Evolutionary conservation across 1,284 basidiomycete species (phyloP), one percentile per base, ranked within the genome.

Genomic region (Neotropicomus parvogracilis): DNA sequence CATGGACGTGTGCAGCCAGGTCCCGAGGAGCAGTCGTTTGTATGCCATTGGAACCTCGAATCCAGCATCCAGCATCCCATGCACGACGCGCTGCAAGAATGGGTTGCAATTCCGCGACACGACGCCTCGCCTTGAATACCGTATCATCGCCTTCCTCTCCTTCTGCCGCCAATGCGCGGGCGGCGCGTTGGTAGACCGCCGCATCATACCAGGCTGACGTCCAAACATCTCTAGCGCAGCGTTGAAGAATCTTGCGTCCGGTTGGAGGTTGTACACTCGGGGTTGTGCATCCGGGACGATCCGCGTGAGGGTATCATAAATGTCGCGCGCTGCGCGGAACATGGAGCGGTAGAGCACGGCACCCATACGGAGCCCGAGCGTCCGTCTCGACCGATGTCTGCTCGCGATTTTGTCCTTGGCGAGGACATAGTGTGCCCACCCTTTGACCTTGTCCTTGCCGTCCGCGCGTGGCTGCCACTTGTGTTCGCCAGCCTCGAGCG

Each of bases 221-320:
- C 60, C 63, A 55, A 81, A 77, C 19, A 81, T 67, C 13, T 69
- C 64, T 14, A 88, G 62, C 4, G 80, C 72, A 3, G 80, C 78
- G 48, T 86, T 86, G 69, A 81, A 87, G 62, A 88, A 86, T 31
- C 76, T 72, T 10, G 73, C 75, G 56, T 89, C 86, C 0, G 81
- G 78, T 9, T 53, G 53, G 3, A 81, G 79, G 10, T 70, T 54
- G 32, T 65, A 49, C 16, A 71, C 50, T 9, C 48, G 56, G 17
- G 50, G 54, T 12, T 48, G 53, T 17, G 54, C 52, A 2, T 48
- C 20, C 3, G 64, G 52, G 11, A 52, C 54, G 20, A 57, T 54
- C 28, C 50, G 46, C 3, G 40, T 51, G 27, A 72, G 52, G 34
- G 64, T 52, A n/a, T 59, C 33, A 35, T 64, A 64, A 21, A 74